Evolutionary conservation across 805 yeast genomes (phyloP).

Genomic region (Saccharomycopsis sp.): DNA sequence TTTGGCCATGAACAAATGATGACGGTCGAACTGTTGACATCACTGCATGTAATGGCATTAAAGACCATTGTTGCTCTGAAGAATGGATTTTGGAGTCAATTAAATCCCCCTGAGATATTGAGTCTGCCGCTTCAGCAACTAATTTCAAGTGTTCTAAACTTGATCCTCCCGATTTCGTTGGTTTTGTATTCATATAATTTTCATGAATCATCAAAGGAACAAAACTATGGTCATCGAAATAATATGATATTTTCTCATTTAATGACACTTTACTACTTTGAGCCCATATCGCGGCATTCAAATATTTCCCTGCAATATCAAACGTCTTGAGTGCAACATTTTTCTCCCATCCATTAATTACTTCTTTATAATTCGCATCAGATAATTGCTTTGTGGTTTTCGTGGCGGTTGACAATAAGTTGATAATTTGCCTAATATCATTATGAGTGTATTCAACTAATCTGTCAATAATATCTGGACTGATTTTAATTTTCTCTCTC

Average conservation of each 20-base stretch:
- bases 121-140: constrained; percentile 75
- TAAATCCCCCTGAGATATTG: constrained; percentile 77
- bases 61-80: constrained; percentile 89
- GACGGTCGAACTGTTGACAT: constrained; percentile 81
- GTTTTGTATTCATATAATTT: constrained; percentile 69
- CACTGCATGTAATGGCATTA: constrained; percentile 85
- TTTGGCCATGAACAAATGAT: constrained; percentile 62
- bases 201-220: constrained; percentile 96
- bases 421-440: constrained; percentile 92
- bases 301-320: constrained; percentile 69
- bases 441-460: constrained; percentile 78
- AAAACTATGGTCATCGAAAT: constrained; percentile 91
- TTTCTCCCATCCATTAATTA: constrained; percentile 75
- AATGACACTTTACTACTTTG: constrained; percentile 46
- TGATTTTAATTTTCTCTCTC: constrained; percentile 74
- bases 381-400: constrained; percentile 61
- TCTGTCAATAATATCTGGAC: constrained; percentile 74
- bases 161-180: constrained; percentile 36
- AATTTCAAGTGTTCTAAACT: constrained; percentile 50
- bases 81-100: constrained; percentile 80
- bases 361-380: constrained; percentile 52
- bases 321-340: constrained; percentile 88
- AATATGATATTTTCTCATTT: constrained; percentile 79
- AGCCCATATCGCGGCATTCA: constrained; percentile 55
- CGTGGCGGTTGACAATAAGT: constrained; percentile 77